A percentile compares a stretch with the other conserved stretches of the same genome.
Evolutionary conservation across 495 filamentous ascomycete species (phyloP).

Genomic region (Aspergillus nidulans): DNA sequence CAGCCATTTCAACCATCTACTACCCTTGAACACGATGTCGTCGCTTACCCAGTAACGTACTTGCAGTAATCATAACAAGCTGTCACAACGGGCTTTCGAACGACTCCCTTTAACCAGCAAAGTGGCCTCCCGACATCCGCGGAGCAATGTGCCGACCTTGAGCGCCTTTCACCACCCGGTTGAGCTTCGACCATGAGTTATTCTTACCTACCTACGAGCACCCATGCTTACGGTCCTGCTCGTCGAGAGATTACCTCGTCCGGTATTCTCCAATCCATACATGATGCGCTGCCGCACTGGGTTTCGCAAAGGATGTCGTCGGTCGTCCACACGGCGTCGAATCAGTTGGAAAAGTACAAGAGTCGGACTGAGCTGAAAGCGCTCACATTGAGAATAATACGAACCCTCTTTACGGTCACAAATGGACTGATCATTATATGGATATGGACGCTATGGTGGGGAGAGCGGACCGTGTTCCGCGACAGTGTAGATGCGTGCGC

Average conservation of each 20-base stretch:
- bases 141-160: slow-evolving; percentile 19
- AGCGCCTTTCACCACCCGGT: slow-evolving; percentile 7
- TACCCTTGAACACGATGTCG: no score
- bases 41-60: no score
- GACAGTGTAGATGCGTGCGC: slow-evolving; percentile 63
- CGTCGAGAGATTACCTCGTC: slow-evolving; percentile 15
- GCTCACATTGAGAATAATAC: slow-evolving; percentile 12
- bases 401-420: slow-evolving; percentile 50
- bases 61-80: no score
- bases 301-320: slow-evolving; percentile 23
- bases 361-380: slow-evolving; percentile 12
- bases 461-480: slow-evolving; percentile 74
- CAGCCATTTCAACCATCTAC: no score
- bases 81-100: no score
- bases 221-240: slow-evolving; percentile 28
- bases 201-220: slow-evolving; percentile 31
- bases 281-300: slow-evolving; percentile 17
- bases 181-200: slow-evolving; percentile 35
- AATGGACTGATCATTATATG: slow-evolving; percentile 67
- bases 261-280: slow-evolving; percentile 8
- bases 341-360: slow-evolving; percentile 11
- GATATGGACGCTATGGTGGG: slow-evolving; percentile 79
- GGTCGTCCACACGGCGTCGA: background rate
- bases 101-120: background rate
- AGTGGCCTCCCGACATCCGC: slow-evolving; percentile 1